Conservation (phyloP, 768 basidiomycete species). For the Rubroboletus satanas region DNA sequence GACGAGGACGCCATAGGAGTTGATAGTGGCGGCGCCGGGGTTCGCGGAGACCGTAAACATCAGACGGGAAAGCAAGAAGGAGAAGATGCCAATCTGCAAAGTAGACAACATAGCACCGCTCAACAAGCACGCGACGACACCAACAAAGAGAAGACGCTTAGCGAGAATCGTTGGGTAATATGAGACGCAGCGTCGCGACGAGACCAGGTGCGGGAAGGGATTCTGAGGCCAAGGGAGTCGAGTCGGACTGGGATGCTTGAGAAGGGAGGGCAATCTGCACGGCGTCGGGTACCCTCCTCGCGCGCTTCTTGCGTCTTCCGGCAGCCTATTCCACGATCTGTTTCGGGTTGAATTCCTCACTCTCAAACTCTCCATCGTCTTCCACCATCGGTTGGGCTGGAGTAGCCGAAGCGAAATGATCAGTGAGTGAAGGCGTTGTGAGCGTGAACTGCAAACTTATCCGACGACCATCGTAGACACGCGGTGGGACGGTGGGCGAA, state of each 20-base stretch:
- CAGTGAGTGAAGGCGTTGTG: conserved; percentile 41
- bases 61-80: conserved; percentile 79
- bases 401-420: conserved; percentile 11
- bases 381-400: conserved; percentile 24
- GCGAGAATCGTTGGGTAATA: conserved; percentile 69
- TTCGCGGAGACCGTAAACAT: conserved; percentile 72
- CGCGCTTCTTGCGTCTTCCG: conserved; percentile 33
- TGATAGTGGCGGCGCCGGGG: conserved; percentile 62
- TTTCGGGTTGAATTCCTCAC: conserved; percentile 43
- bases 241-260: conserved; percentile 1
- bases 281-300: conserved; percentile 8
- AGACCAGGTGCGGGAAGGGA: conserved; percentile 17
- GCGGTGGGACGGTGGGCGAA: conserved; percentile 26
- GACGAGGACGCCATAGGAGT: conserved; percentile 67
- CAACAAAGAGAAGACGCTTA: conserved; percentile 67
- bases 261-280: conserved; percentile 3
- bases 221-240: neutral
- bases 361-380: conserved; percentile 40
- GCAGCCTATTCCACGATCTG: conserved; percentile 38
- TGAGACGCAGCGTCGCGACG: conserved; percentile 43
- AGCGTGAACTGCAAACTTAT: conserved; percentile 69
- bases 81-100: conserved; percentile 52
- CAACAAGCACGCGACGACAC: conserved; percentile 62
- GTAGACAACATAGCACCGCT: conserved; percentile 81
- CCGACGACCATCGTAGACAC: conserved; percentile 23